Evolutionary conservation across 2,329 filamentous ascomycete genomes (phyloP).

Genomic region (Colletotrichum shisoi): DNA sequence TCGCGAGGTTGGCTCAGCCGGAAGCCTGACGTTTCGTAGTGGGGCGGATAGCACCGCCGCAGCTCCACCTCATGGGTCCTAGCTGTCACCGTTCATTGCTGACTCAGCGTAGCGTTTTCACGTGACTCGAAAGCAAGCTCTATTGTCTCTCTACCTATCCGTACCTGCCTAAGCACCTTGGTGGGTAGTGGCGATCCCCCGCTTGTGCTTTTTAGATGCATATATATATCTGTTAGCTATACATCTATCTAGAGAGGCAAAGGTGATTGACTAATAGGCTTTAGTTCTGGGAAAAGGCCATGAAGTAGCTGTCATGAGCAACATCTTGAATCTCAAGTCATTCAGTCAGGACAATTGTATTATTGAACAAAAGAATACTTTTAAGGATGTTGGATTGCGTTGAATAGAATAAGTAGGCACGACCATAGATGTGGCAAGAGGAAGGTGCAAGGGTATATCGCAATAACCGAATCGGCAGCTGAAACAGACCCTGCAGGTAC

Average conservation of each 20-base stretch:
- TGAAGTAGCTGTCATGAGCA: neutral
- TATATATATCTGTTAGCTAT: constrained; percentile 7
- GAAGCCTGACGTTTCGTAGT: constrained; percentile 48
- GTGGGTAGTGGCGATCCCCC: constrained; percentile 28
- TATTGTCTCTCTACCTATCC: too few relatives aligned
- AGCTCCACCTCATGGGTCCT: constrained; percentile 23
- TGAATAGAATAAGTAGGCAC: constrained; percentile 10
- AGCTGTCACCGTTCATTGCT: constrained; percentile 29
- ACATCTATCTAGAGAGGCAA: neutral
- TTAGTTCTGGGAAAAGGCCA: too few relatives aligned
- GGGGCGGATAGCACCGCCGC: constrained; percentile 43
- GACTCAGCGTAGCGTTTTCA: constrained; percentile 23
- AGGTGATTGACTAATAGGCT: too few relatives aligned
- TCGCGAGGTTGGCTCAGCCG: constrained; percentile 43
- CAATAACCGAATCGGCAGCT: constrained; percentile 35
- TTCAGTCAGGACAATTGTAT: neutral
- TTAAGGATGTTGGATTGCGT: constrained; percentile 23
- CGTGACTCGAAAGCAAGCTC: constrained; percentile 18
- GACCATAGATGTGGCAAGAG: constrained; percentile 1
- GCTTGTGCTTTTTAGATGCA: constrained; percentile 24
- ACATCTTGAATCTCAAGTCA: neutral
- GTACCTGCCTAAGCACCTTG: too few relatives aligned
- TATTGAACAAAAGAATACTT: neutral
- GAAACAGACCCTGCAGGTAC: constrained; percentile 39
- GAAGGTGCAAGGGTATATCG: constrained; percentile 20